A percentile compares a stretch with the other conserved stretches of the same genome.
These are phyloP conservation scores for Sporothrix dimorphospora DNA, from an alignment of 2,329 filamentous ascomycete genomes.

Conservation along the genomic window DNA sequence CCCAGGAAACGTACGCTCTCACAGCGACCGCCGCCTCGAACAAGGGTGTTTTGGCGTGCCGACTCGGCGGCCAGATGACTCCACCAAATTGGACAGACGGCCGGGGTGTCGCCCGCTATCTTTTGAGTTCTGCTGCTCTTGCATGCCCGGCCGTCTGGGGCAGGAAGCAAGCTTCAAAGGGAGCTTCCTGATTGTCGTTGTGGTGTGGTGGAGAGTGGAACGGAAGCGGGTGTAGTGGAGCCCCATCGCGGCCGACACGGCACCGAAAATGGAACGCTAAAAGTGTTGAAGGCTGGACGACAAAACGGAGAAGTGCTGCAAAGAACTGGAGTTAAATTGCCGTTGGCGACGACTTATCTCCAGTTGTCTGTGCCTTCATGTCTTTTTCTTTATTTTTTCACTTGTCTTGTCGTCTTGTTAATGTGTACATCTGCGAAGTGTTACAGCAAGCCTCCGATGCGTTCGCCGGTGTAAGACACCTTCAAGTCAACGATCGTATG, in stretches of 20 bases:
- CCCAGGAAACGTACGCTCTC: no score
- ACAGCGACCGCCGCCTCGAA: background rate
- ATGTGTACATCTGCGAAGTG: no score
- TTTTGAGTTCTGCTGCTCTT: no score
- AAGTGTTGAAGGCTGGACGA: background rate
- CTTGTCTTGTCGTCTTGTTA: no score
- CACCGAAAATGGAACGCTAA: slow-evolving; percentile 4
- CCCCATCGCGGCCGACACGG: slow-evolving; percentile 1
- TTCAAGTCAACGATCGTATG: no score
- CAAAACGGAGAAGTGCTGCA: no score
- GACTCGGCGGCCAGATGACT: background rate
- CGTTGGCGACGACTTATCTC: background rate
- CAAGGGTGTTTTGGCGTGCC: background rate
- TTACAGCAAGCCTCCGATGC: no score
- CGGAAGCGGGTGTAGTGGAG: background rate
- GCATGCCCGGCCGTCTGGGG: no score
- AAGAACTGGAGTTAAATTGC: background rate
- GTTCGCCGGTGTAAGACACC: no score
- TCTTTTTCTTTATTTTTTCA: background rate
- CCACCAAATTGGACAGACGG: background rate
- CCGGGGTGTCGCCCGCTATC: no score
- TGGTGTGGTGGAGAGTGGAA: background rate
- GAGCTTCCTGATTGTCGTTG: background rate
- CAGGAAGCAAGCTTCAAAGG: no score
- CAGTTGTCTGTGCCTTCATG: background rate